Evolutionary conservation across 1,284 basidiomycete genomes (phyloP).

Genomic region (Apiotrichum veenhuisii): DNA sequence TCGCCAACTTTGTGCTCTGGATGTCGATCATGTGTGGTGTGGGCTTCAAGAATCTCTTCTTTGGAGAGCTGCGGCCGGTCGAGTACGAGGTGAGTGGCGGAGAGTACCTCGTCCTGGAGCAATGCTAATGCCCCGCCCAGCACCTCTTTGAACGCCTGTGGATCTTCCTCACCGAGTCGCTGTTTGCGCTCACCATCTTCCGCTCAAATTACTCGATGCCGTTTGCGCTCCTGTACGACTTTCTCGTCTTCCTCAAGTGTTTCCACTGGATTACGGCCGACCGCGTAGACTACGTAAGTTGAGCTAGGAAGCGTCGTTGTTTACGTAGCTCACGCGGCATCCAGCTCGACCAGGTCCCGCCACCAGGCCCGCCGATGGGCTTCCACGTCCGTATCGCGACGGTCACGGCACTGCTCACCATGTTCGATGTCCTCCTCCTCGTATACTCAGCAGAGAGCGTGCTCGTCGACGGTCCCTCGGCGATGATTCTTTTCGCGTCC

Average conservation of each 20-base stretch:
- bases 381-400: conserved; percentile 81
- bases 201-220: conserved; percentile 79
- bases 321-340: conserved; percentile 1
- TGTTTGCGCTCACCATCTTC: conserved; percentile 95
- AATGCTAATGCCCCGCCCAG: conserved; percentile 57
- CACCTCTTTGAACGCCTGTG: conserved; percentile 91
- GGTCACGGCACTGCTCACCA: conserved; percentile 36
- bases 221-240: conserved; percentile 87
- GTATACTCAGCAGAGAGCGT: conserved; percentile 30
- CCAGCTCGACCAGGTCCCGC: conserved; percentile 97
- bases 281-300: conserved; percentile 86
- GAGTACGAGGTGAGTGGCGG: conserved; percentile 76
- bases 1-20: conserved; percentile 86
- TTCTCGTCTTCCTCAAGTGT: conserved; percentile 89
- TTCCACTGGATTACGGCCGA: conserved; percentile 97
- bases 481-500: conserved; percentile 87
- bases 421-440: conserved; percentile 40
- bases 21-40: conserved; percentile 71
- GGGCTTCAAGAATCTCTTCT: conserved; percentile 80
- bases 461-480: conserved; percentile 61
- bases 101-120: background rate
- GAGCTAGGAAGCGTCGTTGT: background rate
- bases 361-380: conserved; percentile 71
- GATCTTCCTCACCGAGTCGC: conserved; percentile 95
- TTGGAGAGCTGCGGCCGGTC: conserved; percentile 78